phyloP scores from a whole-genome alignment of 2,329 filamentous ascomycete genomes.

The Massarina eburnea region DNA sequence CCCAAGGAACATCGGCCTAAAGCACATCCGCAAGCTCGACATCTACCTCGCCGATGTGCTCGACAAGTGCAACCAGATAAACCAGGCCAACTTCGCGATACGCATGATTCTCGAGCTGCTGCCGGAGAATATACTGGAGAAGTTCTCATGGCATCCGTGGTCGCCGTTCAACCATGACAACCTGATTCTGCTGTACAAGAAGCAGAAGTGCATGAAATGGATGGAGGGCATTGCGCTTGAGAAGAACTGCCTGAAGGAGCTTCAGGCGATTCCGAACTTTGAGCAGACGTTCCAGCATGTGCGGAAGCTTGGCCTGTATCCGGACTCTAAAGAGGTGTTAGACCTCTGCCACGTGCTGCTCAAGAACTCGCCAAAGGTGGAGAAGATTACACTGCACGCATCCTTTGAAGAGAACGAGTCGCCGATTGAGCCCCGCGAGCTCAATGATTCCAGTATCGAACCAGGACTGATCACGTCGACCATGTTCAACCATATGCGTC shows the following conservation, averaged over 20 bases:
- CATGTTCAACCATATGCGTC: slow-evolving; percentile 51
- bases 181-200: slow-evolving; percentile 50
- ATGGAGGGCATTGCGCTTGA: slow-evolving; percentile 52
- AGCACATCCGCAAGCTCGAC: slow-evolving; percentile 49
- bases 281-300: slow-evolving; percentile 46
- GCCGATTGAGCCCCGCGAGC: slow-evolving; percentile 40
- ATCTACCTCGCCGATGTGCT: slow-evolving; percentile 49
- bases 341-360: slow-evolving; percentile 48
- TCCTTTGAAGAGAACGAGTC: slow-evolving; percentile 47
- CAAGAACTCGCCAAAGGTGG: slow-evolving; percentile 44
- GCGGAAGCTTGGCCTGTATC: slow-evolving; percentile 50
- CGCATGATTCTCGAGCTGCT: slow-evolving; percentile 53
- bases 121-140: slow-evolving; percentile 52
- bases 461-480: slow-evolving; percentile 50
- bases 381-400: slow-evolving; percentile 52
- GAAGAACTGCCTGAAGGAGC: slow-evolving; percentile 42
- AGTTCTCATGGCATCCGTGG: slow-evolving; percentile 56
- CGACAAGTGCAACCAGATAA: slow-evolving; percentile 48
- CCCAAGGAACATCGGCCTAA: slow-evolving; percentile 51
- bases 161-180: slow-evolving; percentile 51
- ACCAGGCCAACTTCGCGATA: slow-evolving; percentile 51
- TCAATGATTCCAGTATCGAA: slow-evolving; percentile 51
- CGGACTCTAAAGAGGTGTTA: slow-evolving; percentile 49
- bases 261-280: slow-evolving; percentile 47
- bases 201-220: slow-evolving; percentile 53